Evolutionary conservation across 2,329 filamentous ascomycete species (phyloP).

Genomic region (Zasmidium angulare): DNA sequence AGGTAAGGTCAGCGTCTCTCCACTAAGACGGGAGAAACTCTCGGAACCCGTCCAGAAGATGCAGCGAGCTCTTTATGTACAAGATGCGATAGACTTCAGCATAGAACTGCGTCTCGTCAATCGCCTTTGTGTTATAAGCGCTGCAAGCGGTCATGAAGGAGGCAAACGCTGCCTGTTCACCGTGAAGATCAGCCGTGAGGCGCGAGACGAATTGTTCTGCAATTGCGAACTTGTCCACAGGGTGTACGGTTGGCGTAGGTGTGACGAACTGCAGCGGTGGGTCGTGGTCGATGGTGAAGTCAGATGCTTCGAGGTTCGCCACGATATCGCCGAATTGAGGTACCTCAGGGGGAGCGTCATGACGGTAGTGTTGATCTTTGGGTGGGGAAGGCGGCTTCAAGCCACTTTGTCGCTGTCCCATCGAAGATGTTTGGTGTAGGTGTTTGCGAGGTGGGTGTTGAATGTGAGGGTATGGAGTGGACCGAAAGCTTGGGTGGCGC

Average conservation of each 20-base stretch:
- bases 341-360: not conserved
- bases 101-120: slow-evolving; percentile 19
- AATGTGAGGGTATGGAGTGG: too few species aligned
- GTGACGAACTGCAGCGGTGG: not conserved
- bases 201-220: slow-evolving; percentile 11
- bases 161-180: slow-evolving; percentile 4
- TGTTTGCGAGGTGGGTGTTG: too few species aligned
- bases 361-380: not conserved
- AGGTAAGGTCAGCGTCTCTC: slow-evolving; percentile 13
- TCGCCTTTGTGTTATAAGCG: slow-evolving; percentile 12
- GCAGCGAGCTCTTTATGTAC: slow-evolving; percentile 4
- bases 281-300: not conserved
- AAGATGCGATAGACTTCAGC: slow-evolving; percentile 19
- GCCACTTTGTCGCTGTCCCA: not conserved
- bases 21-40: slow-evolving; percentile 18
- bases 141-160: slow-evolving; percentile 13
- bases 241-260: not conserved
- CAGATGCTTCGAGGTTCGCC: not conserved
- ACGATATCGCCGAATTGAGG: not conserved
- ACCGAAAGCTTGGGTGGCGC: too few species aligned
- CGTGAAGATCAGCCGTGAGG: slow-evolving; percentile 10
- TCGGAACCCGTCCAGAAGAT: slow-evolving; percentile 14
- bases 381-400: not conserved
- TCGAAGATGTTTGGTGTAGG: too few species aligned
- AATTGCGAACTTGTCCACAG: not conserved